Base-by-base conservation (phyloP, 1,139 yeast species). In the Kodamaea arcana region DNA sequence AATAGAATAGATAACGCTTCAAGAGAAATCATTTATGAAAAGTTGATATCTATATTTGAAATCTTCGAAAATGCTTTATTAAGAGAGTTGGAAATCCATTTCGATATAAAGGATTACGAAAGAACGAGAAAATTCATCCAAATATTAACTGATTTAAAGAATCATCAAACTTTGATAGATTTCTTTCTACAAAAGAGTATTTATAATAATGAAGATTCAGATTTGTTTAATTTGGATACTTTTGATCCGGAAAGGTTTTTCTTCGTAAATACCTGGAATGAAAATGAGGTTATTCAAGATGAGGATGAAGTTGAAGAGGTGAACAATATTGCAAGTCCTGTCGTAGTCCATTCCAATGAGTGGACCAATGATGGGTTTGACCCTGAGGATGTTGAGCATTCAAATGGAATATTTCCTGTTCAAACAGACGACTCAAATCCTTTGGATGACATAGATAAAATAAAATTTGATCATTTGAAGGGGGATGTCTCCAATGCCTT, bases 1-100 rank as follows among this genome's bases (percentile, higher is more conserved):
- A 67, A 70, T 33, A 50, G 45, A 30, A 57, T 68, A 12, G 79
- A 66, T 57, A 64, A 58, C 33, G 57, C 60, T 39, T 45, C 66
- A 3, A 52, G 65, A 34, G 51, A 55, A 16, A 51, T 58, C 5
- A 67, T 67, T 16, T 51, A 66, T 23, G 76, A 71, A 33, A 72
- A 76, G 44, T 58, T 82, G 33, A 69, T 68, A 25, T 67, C 83
- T 2, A 65, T 81, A n/a, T 59, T 79, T 31, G 94, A 83, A 49
- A 66, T 84, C 25, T 85, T 86, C 52, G 83, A 83, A 35, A 83
- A 75, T 50, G 87, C 94, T 0, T 70, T 84, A 7, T 54, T 85
- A 23, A 62, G 79, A 31, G 95, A 87, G 46, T 69, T 88, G 45
- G 94, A 83, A 37, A 61, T 69, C 25, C 77, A 72, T 45, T 75